phyloP scores from a whole-genome alignment of 768 basidiomycete genomes.

The Agrocybe praecox region DNA sequence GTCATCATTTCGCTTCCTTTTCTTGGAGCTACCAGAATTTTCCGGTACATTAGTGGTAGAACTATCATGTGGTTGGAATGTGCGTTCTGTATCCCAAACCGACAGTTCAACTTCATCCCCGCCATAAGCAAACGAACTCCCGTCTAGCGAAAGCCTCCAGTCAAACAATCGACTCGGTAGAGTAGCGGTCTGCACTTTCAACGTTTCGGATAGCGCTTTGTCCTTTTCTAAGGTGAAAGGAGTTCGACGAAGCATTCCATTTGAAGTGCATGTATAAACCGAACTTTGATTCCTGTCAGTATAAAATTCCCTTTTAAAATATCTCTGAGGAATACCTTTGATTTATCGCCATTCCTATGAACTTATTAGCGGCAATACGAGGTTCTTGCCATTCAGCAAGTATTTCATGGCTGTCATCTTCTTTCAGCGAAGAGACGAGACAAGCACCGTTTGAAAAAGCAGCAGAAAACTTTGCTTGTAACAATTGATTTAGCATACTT shows the following conservation, averaged over 20 bases:
- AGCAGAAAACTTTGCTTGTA: conserved; percentile 65
- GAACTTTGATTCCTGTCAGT: conserved; percentile 32
- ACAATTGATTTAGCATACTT: conserved; percentile 13
- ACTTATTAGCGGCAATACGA: conserved; percentile 56
- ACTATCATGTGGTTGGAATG: conserved; percentile 39
- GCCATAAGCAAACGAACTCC: conserved; percentile 71
- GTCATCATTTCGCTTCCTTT: conserved; percentile 58
- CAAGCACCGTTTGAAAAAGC: conserved; percentile 64
- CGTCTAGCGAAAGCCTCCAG: conserved; percentile 61
- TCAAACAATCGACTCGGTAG: conserved; percentile 72
- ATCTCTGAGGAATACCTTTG: conserved; percentile 43
- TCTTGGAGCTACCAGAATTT: conserved; percentile 36
- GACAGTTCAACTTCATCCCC: conserved; percentile 88
- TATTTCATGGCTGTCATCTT: conserved; percentile 41
- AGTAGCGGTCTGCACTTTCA: conserved; percentile 27
- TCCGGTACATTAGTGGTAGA: conserved; percentile 11
- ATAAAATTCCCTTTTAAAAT: neutral
- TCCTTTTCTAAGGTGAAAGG: conserved; percentile 23
- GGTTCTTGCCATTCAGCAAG: conserved; percentile 65
- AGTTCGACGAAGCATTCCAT: conserved; percentile 67
- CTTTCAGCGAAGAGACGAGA: conserved; percentile 42
- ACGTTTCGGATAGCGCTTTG: conserved; percentile 5
- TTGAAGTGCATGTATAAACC: conserved; percentile 73
- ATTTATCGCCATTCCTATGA: conserved; percentile 59
- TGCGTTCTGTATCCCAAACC: conserved; percentile 71